Percentiles rank a stretch among this genome's conserved stretches.
phyloP scores from a whole-genome alignment of 2,329 filamentous ascomycete genomes.

The Fusarium chuoi region DNA sequence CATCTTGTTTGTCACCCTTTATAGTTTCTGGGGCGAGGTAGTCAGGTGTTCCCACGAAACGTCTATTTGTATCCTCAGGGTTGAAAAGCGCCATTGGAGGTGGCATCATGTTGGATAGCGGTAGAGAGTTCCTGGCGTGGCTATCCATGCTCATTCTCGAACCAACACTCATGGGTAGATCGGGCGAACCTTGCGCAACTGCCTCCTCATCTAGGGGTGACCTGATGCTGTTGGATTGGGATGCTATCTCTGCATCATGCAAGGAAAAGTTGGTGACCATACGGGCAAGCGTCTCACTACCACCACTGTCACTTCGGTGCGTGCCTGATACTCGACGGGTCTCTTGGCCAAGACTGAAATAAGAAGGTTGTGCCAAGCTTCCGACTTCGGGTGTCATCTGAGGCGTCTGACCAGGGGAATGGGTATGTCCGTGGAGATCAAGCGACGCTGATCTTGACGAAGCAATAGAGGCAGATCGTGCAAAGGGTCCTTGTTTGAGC shows the following conservation, averaged over 20 bases:
- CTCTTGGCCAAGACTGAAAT: constrained; percentile 83
- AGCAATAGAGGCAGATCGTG: constrained; percentile 82
- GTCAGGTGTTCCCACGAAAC: constrained; percentile 96
- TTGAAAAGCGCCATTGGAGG: constrained; percentile 96
- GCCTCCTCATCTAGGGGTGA: constrained; percentile 81
- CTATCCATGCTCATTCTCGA: constrained; percentile 49
- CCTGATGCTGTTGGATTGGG: constrained; percentile 58
- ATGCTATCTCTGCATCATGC: constrained; percentile 64
- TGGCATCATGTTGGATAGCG: constrained; percentile 77
- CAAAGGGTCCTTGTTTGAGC: constrained; percentile 91
- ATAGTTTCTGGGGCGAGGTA: constrained; percentile 98
- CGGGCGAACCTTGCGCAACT: constrained; percentile 79
- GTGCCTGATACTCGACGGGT: constrained; percentile 75
- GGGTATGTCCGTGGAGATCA: constrained; percentile 77
- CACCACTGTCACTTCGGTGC: constrained; percentile 90
- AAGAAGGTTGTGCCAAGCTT: constrained; percentile 83
- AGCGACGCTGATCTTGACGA: constrained; percentile 95
- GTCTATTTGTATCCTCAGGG: constrained; percentile 89
- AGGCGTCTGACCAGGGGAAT: constrained; percentile 86
- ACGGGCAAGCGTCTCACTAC: constrained; percentile 83
- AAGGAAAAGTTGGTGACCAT: constrained; percentile 86
- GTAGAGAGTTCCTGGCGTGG: constrained; percentile 48
- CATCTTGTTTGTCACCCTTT: constrained; percentile 92
- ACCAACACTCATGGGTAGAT: constrained; percentile 65
- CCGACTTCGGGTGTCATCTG: constrained; percentile 80